These are phyloP conservation scores for Pulicaria dysenterica DNA, from an alignment of 129 eudicot species.

Conservation along the genomic window DNA sequence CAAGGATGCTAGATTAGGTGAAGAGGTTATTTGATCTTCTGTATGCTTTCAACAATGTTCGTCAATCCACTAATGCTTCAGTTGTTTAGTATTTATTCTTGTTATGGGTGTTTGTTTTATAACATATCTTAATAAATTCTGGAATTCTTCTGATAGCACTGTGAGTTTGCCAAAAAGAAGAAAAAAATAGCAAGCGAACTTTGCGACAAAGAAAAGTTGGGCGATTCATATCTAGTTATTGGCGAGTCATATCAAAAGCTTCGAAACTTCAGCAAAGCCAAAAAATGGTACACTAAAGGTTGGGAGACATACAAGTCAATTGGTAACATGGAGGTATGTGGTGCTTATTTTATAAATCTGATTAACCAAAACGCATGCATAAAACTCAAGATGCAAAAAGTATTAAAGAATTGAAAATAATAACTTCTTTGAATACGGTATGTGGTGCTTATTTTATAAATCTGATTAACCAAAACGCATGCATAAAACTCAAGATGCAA, in stretches of 20 bases:
- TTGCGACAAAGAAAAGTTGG: slow-evolving; percentile 83
- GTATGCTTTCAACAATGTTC: no score
- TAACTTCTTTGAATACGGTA: neutral
- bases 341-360: neutral
- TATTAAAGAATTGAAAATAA: no score
- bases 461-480: no score
- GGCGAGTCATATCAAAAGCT: slow-evolving; percentile 94
- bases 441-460: neutral
- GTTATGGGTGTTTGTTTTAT: neutral
- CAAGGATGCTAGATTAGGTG: neutral
- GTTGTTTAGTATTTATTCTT: neutral
- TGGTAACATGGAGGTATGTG: slow-evolving; percentile 84
- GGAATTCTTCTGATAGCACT: slow-evolving; percentile 48
- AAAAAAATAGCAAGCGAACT: slow-evolving; percentile 74
- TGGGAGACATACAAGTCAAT: slow-evolving; percentile 72
- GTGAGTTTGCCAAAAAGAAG: slow-evolving; percentile 77
- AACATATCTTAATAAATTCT: neutral
- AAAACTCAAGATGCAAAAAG: no score
- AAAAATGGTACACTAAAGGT: slow-evolving; percentile 79
- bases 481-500: no score
- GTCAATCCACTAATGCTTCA: neutral
- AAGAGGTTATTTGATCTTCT: no score
- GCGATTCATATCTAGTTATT: slow-evolving; percentile 72
- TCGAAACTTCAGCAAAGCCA: slow-evolving; percentile 67
- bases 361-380: no score